Conservation (phyloP, 345 rosid species). For the Arabis hirsuta region DNA sequence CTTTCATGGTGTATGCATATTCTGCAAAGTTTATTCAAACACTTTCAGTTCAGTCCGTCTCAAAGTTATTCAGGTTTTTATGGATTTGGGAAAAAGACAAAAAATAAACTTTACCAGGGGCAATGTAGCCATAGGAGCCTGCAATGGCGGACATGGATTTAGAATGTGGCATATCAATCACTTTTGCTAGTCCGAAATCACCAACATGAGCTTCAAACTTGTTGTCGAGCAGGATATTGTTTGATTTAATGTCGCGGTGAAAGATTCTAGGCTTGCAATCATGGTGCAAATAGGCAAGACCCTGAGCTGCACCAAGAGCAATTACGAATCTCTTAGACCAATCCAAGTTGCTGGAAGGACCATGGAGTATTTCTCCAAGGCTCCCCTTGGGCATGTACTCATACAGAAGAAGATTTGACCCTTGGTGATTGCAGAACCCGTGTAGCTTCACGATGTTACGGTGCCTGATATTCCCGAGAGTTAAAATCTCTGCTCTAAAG, state of each 20-base stretch:
- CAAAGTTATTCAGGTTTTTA: not conserved
- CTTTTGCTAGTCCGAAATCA: conserved; percentile 91
- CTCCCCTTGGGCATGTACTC: conserved; percentile 57
- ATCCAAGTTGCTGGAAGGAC: conserved; percentile 56
- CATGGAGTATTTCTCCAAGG: conserved; percentile 78
- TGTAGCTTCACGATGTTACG: conserved; percentile 89
- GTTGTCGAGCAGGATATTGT: conserved; percentile 61
- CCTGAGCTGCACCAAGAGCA: conserved; percentile 65
- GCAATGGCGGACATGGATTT: conserved; percentile 96
- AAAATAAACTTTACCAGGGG: conserved; percentile 51
- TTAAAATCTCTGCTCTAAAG: conserved; percentile 81
- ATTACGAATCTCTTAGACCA: conserved; percentile 79
- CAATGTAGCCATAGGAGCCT: conserved; percentile 97
- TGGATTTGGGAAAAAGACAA: not conserved
- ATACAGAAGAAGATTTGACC: conserved; percentile 71
- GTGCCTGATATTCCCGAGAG: conserved; percentile 83
- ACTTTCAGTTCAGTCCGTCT: not conserved
- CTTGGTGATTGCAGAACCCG: conserved; percentile 88
- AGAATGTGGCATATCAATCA: conserved; percentile 84
- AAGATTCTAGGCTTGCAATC: conserved; percentile 89
- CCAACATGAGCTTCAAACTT: conserved; percentile 91
- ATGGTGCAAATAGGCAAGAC: conserved; percentile 75
- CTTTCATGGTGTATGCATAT: conserved; percentile 95
- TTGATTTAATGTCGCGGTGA: conserved; percentile 74
- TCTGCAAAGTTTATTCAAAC: conserved; percentile 62